A percentile compares a stretch with the other conserved stretches of the same genome.
phyloP scores from a whole-genome alignment of 306 rosid species.

The Pterocarpus santalinus region DNA sequence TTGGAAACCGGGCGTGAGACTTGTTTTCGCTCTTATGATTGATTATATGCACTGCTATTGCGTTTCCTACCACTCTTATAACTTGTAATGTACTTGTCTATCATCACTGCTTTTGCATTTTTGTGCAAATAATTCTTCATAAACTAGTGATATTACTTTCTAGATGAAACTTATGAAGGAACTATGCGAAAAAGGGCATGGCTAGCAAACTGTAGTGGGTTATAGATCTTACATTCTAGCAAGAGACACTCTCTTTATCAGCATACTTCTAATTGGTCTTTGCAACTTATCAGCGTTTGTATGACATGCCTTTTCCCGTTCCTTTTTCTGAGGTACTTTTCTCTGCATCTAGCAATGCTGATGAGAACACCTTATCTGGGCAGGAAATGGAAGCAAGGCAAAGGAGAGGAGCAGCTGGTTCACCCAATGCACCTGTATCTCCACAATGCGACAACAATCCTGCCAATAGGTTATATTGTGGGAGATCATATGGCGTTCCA shows the following conservation, averaged over 20 bases:
- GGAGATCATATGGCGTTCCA: slow-evolving; percentile 80
- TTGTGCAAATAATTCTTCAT: slow-evolving; percentile 26
- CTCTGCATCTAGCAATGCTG: slow-evolving; percentile 15
- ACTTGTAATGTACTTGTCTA: neutral
- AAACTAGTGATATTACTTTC: slow-evolving; percentile 16
- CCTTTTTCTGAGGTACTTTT: slow-evolving; percentile 1
- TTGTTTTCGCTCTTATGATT: neutral
- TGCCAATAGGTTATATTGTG: slow-evolving; percentile 63
- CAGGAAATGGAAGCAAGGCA: slow-evolving; percentile 54
- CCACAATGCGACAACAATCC: slow-evolving; percentile 52
- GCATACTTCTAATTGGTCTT: slow-evolving; percentile 9
- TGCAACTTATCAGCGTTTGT: slow-evolving; percentile 19
- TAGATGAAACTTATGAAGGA: slow-evolving; percentile 29
- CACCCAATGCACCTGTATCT: slow-evolving; percentile 51
- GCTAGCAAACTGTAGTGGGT: neutral
- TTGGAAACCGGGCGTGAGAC: neutral
- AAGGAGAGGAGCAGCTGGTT: slow-evolving; percentile 45
- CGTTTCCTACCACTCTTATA: neutral
- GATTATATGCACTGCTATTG: neutral
- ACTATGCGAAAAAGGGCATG: slow-evolving; percentile 2
- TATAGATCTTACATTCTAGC: slow-evolving; percentile 25
- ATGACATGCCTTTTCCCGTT: slow-evolving; percentile 1
- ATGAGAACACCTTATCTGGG: slow-evolving; percentile 7
- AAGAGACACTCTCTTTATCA: slow-evolving; percentile 23
- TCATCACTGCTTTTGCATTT: neutral